Evolutionary conservation across 108 stramenopile species (phyloP).

Genomic region (Nannochloropsis gaditana): DNA sequence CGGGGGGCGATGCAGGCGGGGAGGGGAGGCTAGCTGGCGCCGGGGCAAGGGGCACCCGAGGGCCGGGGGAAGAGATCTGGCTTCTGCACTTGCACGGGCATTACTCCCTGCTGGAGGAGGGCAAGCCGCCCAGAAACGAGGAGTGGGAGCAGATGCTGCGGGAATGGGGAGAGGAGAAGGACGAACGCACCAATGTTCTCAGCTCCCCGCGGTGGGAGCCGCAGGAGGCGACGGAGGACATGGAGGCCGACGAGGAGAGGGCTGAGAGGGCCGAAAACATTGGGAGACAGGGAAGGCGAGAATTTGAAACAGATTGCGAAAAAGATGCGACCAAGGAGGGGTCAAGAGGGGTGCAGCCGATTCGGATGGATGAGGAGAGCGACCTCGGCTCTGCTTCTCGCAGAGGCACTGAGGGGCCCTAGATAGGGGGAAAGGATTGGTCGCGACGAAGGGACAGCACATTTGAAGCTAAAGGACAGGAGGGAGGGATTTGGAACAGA

Average conservation of each 20-base stretch:
- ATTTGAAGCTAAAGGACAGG: too few relatives aligned
- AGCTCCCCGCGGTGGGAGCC: background rate
- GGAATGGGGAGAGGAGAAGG: background rate
- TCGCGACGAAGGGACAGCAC: too few relatives aligned
- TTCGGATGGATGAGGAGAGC: background rate
- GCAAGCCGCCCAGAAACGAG: background rate
- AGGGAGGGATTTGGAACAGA: too few relatives aligned
- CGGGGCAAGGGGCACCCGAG: background rate
- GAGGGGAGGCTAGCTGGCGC: background rate
- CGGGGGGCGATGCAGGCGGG: too few relatives aligned
- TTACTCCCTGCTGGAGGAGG: background rate
- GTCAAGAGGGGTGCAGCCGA: background rate
- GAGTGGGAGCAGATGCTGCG: background rate
- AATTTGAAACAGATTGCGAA: background rate
- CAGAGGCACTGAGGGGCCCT: too few relatives aligned
- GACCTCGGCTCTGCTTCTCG: too few relatives aligned
- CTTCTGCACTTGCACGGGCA: background rate
- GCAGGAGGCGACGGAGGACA: background rate
- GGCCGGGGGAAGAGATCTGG: background rate
- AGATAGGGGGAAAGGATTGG: too few relatives aligned
- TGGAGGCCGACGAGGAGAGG: background rate
- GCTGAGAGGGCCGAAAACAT: background rate
- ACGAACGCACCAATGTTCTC: background rate
- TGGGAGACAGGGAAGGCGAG: background rate
- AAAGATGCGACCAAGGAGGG: background rate